phyloP scores from a whole-genome alignment of 2,329 filamentous ascomycete species.

The Lasiodiplodia hormozganensis region DNA sequence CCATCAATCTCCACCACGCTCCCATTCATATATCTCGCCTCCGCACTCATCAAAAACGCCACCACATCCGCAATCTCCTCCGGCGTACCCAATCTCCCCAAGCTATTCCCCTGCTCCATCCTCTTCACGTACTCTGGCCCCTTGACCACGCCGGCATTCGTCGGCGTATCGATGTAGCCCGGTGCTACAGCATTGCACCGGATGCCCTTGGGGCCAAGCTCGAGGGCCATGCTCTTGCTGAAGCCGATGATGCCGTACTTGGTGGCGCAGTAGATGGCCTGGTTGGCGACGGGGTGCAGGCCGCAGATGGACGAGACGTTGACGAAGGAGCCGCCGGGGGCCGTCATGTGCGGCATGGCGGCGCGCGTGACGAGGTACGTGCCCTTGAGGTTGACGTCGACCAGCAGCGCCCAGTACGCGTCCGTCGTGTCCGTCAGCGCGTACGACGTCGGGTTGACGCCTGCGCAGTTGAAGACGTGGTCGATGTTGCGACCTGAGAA shows the following conservation, averaged over 20 bases:
- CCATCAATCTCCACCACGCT: slow-evolving; percentile 58
- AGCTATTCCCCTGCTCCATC: slow-evolving; percentile 49
- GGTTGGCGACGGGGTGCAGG: slow-evolving; percentile 98
- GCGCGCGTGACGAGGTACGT: slow-evolving; percentile 98
- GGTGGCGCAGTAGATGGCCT: slow-evolving; percentile 90
- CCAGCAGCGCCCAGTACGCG: slow-evolving; percentile 86
- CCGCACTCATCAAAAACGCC: slow-evolving; percentile 56
- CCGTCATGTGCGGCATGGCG: slow-evolving; percentile 95
- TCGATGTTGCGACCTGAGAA: slow-evolving; percentile 85
- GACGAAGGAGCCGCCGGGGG: slow-evolving; percentile 95
- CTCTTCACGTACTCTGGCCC: slow-evolving; percentile 53
- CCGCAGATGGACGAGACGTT: slow-evolving; percentile 97
- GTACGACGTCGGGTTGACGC: slow-evolving; percentile 87
- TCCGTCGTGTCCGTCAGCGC: slow-evolving; percentile 98
- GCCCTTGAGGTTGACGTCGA: slow-evolving; percentile 90
- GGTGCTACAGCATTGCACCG: slow-evolving; percentile 29
- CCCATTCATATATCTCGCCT: slow-evolving; percentile 56
- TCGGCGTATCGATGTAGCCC: slow-evolving; percentile 56
- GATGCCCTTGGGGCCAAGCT: slow-evolving; percentile 26
- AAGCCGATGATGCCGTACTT: slow-evolving; percentile 85
- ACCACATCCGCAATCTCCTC: slow-evolving; percentile 60
- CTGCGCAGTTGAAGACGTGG: slow-evolving; percentile 96
- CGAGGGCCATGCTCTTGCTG: slow-evolving; percentile 55
- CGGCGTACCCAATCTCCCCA: slow-evolving; percentile 53
- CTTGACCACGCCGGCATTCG: slow-evolving; percentile 57